Percentiles rank a stretch among this genome's conserved stretches.
Evolutionary conservation across 192 early-diverging fungal genomes (phyloP).

Genomic region (Haplosporangium gracile): DNA sequence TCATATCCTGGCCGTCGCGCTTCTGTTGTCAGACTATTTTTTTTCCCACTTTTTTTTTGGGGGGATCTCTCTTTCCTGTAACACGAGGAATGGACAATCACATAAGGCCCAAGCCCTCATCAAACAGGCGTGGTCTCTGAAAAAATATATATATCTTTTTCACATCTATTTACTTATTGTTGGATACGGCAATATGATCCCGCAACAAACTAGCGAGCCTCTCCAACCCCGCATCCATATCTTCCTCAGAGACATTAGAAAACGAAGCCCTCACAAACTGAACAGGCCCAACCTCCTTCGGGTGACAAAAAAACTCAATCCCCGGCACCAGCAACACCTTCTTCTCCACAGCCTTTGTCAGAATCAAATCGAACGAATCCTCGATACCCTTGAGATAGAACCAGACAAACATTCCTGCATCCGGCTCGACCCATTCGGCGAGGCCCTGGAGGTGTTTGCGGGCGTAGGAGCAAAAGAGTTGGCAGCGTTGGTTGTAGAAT

Average conservation of each 20-base stretch:
- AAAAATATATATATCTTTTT: no score
- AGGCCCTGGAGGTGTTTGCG: constrained; percentile 71
- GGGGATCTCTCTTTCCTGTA: no score
- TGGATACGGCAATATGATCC: constrained; percentile 32
- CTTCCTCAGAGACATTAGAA: constrained; percentile 70
- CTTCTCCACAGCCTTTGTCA: constrained; percentile 72
- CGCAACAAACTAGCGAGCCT: constrained; percentile 71
- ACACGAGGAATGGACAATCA: no score
- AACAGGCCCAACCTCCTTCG: constrained; percentile 55
- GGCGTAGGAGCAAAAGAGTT: constrained; percentile 75
- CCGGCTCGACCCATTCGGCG: constrained; percentile 71
- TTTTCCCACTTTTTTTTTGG: no score
- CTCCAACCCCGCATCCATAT: constrained; percentile 74
- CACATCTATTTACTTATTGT: neutral
- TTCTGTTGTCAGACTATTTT: no score
- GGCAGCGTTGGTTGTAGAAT: constrained; percentile 81
- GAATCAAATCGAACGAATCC: constrained; percentile 69
- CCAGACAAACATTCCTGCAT: constrained; percentile 97
- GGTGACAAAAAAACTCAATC: constrained; percentile 57
- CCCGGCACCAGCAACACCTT: constrained; percentile 84
- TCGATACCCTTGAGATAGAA: constrained; percentile 64
- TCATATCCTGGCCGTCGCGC: no score
- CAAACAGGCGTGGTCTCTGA: no score
- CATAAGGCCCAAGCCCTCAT: no score
- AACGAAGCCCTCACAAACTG: constrained; percentile 79